These are phyloP conservation scores for Termitomyces sp. DNA, from an alignment of 768 basidiomycete species.

Conservation along the genomic window DNA sequence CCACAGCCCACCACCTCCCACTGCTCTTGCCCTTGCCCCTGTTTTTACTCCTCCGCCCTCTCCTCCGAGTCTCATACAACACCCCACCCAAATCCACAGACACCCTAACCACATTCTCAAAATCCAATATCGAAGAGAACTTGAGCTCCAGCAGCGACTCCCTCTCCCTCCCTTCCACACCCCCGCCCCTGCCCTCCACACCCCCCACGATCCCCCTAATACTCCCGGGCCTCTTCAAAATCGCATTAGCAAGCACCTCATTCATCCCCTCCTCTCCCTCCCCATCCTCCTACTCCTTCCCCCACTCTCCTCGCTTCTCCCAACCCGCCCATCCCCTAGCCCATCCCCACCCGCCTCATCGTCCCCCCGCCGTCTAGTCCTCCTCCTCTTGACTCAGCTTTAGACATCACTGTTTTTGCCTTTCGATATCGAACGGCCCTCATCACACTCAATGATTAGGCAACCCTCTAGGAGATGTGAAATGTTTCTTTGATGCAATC, in stretches of 20 bases:
- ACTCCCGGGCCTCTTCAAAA: constrained; percentile 53
- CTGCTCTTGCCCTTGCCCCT: neutral
- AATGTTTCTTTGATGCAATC: too few species aligned
- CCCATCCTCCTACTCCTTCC: too few species aligned
- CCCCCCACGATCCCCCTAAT: constrained; percentile 28
- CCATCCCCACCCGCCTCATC: too few species aligned
- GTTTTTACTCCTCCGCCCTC: neutral
- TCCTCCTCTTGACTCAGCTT: too few species aligned
- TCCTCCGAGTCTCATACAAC: neutral
- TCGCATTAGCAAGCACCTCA: constrained; percentile 52
- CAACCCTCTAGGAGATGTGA: too few species aligned
- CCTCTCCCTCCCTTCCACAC: constrained; percentile 20
- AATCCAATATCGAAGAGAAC: constrained; percentile 42
- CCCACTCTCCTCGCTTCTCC: constrained; percentile 20
- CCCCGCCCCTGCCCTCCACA: neutral
- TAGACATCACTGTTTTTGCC: too few species aligned
- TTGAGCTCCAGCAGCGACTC: constrained; percentile 37
- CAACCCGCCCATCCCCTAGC: neutral
- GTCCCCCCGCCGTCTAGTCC: constrained; percentile 19
- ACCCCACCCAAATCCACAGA: too few species aligned
- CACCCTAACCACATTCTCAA: constrained; percentile 25
- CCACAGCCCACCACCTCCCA: too few species aligned
- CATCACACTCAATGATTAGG: too few species aligned
- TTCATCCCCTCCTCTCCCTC: constrained; percentile 40
- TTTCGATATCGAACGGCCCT: too few species aligned